Conservation (phyloP, 2,329 filamentous ascomycete species). For the Diaporthe humulicola region DNA sequence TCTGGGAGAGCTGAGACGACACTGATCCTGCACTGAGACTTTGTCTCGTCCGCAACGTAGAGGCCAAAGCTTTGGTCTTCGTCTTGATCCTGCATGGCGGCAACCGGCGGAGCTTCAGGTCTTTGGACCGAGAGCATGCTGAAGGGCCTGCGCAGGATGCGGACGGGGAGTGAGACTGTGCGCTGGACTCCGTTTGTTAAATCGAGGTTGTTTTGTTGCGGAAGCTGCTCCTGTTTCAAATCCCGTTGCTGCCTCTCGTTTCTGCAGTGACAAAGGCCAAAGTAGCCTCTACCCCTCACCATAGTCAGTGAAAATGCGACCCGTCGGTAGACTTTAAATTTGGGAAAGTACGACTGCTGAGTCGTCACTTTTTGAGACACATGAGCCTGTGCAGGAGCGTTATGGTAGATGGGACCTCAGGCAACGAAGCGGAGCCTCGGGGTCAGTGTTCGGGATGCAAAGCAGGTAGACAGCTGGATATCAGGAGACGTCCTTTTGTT, state of each 20-base stretch:
- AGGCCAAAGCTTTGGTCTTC: background rate
- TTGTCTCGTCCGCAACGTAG: background rate
- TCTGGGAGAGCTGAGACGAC: conserved; percentile 58
- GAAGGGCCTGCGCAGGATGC: conserved; percentile 6
- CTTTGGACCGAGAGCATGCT: conserved; percentile 23
- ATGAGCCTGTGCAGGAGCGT: background rate
- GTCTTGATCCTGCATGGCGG: background rate
- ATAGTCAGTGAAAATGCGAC: conserved; percentile 30
- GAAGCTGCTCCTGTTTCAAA: conserved; percentile 25
- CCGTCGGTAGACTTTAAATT: background rate
- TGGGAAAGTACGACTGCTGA: conserved; percentile 19
- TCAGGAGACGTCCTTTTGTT: background rate
- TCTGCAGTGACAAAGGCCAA: conserved; percentile 15
- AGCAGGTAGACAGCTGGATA: background rate
- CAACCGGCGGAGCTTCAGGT: background rate
- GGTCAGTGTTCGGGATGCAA: background rate
- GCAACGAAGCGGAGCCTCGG: background rate
- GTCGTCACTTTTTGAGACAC: conserved; percentile 16
- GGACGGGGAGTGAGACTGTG: background rate
- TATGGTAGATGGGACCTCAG: background rate
- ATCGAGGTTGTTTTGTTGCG: background rate
- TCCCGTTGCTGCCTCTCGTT: conserved; percentile 15
- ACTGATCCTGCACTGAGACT: conserved; percentile 45
- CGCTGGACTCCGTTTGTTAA: background rate
- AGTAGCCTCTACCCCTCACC: conserved; percentile 29